Evolutionary conservation across 768 basidiomycete genomes (phyloP), one percentile per base, ranked within the genome.

Genomic region (Auricularia heimuer): DNA sequence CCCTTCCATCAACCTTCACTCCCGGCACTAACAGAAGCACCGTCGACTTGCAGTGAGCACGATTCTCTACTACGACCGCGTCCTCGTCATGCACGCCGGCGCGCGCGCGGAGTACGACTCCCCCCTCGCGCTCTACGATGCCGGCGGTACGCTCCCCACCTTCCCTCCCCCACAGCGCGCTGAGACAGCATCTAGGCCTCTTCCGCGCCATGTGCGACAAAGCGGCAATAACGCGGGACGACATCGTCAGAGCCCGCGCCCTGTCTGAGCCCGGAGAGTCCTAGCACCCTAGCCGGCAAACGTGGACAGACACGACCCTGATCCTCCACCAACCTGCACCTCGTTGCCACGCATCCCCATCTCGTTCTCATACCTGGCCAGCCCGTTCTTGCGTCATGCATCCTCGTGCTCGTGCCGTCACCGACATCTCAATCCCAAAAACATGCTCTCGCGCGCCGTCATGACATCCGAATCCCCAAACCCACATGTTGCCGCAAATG

Each of bases 61-160:
- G 1, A 82, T 84, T 67, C 83, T 79, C 0, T 82, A 88, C 69
- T 89, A 86, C 68, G 86, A 89, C 70, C 79, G 84, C 21, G 80
- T 90, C 29, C 75, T 92, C n/a, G 88, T 90, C 60, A 87, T 92
- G 85, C 84, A 88, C 68, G 71, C 78, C 34, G 89, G 90, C 3
- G 69, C 75, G 39, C 82, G 90, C 3, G 85, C 84, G 11, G 89
- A 91, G 73, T 89, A 83, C 70, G 89, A 90, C 74, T 86, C 86
- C 2, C 89, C 90, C 3, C 77, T 87, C 45, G 81, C 79, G 66
- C 81, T 90, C 3, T 85, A 84, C 69, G 82, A 86, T 71, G 80
- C 79, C 66, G 75, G 80, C 61, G 78, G 2, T 51, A 51, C 6
- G 21, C 8, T 8, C 47, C 6, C 29, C 29, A 29, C 29, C 29